Evolutionary conservation across 257 asterid genomes (phyloP), one percentile per base, ranked within the genome.

Genomic region (Fraxinus anomala): DNA sequence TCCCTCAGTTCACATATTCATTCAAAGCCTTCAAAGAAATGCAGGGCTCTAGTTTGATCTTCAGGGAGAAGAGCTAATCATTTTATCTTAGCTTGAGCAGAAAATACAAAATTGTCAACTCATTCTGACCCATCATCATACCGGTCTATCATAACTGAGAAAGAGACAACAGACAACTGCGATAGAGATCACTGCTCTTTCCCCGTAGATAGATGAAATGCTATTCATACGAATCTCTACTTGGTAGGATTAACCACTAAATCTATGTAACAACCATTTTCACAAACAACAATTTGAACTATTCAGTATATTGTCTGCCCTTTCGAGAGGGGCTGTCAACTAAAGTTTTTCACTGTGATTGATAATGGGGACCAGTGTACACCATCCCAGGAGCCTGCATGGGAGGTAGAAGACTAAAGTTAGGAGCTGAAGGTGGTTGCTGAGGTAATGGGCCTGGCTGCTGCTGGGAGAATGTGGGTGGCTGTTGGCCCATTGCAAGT

Each of bases 341-440:
- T 39, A 36, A 39, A 68, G 44, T 31, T 70, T 39, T 26, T 86
- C 83, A 91, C 83, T 88, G 97, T 28, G 88, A 85, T 63, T 85
- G 89, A 82, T 84, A 87, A 4, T 93, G 92, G 14, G 84, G 84
- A 19, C 91, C 76, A 81, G 86, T 91, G 83, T 91, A 93, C 28
- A 91, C 86, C 91, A 92, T 86, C 44, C 96, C 96, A 39, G 96
- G 91, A 10, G 87, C 84, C 81, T 88, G 96, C 54, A 77, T 56
- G 31, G 94, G 92, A 12, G 84, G 81, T 16, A 87, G 72, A 70
- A 92, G 93, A 61, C 89, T 90, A 81, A 88, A 94, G 83, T 83
- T 79, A 31, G 96, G 91, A 31, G 89, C 86, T 2, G 75, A 76
- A 3, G 82, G 80, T 13, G 49, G 82, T 81, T 79, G 92, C 30